Conservation (phyloP, 2,329 filamentous ascomycete genomes). For the Cryphonectria carpinicola region DNA sequence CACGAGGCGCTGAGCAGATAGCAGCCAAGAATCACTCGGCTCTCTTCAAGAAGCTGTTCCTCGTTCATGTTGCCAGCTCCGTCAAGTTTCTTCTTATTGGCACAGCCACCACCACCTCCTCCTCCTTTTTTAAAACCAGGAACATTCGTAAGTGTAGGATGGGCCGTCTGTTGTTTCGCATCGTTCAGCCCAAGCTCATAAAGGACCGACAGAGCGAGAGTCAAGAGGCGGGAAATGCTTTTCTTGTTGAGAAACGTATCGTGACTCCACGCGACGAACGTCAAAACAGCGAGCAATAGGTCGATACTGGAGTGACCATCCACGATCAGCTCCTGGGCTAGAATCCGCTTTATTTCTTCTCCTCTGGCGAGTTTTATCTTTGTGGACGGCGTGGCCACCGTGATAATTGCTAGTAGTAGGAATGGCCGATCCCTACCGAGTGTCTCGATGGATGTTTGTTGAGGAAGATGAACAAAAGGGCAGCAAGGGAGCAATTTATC, state of each 20-base stretch:
- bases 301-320: background rate
- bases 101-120: background rate
- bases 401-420: background rate
- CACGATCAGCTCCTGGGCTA: background rate
- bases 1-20: background rate
- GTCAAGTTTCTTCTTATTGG: background rate
- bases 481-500: background rate
- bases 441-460: background rate
- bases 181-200: background rate
- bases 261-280: background rate
- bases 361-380: background rate
- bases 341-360: background rate
- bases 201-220: background rate
- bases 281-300: background rate
- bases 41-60: background rate
- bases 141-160: background rate
- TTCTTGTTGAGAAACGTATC: background rate
- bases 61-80: background rate
- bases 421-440: background rate
- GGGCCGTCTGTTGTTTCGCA: background rate
- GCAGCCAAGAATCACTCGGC: background rate
- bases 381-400: background rate
- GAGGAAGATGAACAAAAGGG: slow-evolving; percentile 1
- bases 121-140: background rate
- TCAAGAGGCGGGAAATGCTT: background rate